These are phyloP conservation scores for Anisodus tanguticus DNA, from an alignment of 257 asterid species.

Conservation along the genomic window DNA sequence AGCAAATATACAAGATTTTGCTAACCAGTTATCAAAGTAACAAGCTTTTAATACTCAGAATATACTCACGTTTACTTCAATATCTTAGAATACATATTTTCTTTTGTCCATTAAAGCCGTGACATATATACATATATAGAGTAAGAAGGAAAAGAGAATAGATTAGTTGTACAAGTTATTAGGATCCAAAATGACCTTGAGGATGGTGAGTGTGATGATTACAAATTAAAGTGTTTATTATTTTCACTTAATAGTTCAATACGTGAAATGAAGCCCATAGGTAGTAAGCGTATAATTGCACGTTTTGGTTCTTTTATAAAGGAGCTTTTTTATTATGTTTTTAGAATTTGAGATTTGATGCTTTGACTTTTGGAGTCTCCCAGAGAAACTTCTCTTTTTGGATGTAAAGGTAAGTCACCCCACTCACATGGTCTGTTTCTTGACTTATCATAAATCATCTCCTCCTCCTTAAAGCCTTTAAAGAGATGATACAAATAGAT, in stretches of 20 bases:
- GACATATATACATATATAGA: neutral
- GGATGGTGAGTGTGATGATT: slow-evolving; percentile 26
- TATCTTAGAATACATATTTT: neutral
- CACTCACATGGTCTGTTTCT: slow-evolving; percentile 84
- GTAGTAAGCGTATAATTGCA: slow-evolving; percentile 58
- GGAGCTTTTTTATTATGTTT: slow-evolving; percentile 54
- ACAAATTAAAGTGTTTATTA: neutral
- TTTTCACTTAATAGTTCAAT: neutral
- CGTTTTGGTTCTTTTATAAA: slow-evolving; percentile 64
- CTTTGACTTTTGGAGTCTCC: slow-evolving; percentile 74
- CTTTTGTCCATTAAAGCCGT: neutral
- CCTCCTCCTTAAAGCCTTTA: slow-evolving; percentile 5
- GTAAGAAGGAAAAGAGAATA: too few relatives aligned
- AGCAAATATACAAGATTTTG: too few relatives aligned
- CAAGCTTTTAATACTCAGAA: neutral
- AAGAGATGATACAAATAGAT: slow-evolving; percentile 28
- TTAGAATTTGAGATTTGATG: slow-evolving; percentile 57
- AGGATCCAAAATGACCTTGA: slow-evolving; percentile 22
- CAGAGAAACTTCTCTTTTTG: slow-evolving; percentile 82
- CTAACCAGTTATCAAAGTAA: neutral
- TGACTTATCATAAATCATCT: slow-evolving; percentile 45
- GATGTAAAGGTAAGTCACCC: slow-evolving; percentile 79
- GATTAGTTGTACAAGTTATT: neutral
- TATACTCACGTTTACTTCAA: neutral
- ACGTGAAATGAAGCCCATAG: slow-evolving; percentile 37